Conservation (phyloP, 345 rosid genomes). For the Dipteronia sinensis region DNA sequence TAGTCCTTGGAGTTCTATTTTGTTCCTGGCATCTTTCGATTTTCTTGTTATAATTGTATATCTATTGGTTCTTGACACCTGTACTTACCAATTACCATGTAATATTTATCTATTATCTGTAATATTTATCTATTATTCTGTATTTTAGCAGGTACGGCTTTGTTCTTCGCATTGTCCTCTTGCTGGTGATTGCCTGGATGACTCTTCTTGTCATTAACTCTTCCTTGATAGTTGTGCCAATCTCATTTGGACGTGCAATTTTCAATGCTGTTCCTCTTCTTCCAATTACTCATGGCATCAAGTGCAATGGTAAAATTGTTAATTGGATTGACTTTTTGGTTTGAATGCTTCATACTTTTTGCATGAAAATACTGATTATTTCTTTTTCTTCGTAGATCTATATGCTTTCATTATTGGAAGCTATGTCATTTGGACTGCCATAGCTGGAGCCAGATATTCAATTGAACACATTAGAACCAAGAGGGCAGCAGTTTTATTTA, state of each 20-base stretch:
- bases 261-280: conserved; percentile 92
- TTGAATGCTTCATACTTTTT: conserved; percentile 1
- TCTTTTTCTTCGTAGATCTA: conserved; percentile 52
- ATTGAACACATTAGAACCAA: conserved; percentile 75
- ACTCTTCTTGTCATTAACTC: conserved; percentile 93
- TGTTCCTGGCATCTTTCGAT: neutral
- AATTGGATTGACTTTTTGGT: conserved; percentile 1
- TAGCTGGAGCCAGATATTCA: conserved; percentile 89
- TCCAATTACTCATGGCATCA: conserved; percentile 96
- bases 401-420: conserved; percentile 96
- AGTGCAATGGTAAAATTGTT: conserved; percentile 79
- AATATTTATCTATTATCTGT: conserved; percentile 10
- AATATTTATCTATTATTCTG: neutral
- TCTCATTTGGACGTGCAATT: conserved; percentile 92
- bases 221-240: conserved; percentile 80
- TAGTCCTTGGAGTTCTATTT: neutral
- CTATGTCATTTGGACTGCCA: conserved; percentile 86
- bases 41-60: neutral
- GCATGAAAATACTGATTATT: conserved; percentile 19
- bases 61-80: neutral
- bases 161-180: conserved; percentile 76
- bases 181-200: conserved; percentile 95
- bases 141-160: conserved; percentile 78
- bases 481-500: conserved; percentile 66
- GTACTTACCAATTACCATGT: conserved; percentile 12